Evolutionary conservation across 176 grass and related monocot genomes (phyloP).

Genomic region (Miscanthus lutarioriparius): DNA sequence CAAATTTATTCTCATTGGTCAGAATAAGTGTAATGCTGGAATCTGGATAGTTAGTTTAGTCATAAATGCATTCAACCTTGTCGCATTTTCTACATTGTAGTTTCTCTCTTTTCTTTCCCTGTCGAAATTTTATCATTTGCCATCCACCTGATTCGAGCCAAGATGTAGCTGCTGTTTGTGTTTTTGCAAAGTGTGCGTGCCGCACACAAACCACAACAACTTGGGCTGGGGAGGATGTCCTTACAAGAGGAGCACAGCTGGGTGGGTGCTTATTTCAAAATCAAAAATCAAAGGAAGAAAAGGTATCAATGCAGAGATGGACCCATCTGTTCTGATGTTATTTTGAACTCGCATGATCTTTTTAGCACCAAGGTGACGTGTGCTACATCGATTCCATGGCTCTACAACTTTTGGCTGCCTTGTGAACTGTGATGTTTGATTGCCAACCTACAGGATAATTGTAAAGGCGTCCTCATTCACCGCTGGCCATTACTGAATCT

Average conservation of each 20-base stretch:
- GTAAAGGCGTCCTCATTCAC: not conserved
- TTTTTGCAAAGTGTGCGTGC: no score
- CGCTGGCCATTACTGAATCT: not conserved
- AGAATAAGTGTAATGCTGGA: conserved; percentile 55
- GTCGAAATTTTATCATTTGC: conserved; percentile 13
- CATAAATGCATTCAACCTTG: conserved; percentile 27
- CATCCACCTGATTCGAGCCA: not conserved
- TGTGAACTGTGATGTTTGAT: not conserved
- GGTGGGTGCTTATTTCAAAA: not conserved
- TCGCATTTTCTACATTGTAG: conserved; percentile 2
- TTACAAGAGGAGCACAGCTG: not conserved
- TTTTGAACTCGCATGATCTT: not conserved
- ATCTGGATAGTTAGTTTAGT: conserved; percentile 40
- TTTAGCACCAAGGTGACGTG: not conserved
- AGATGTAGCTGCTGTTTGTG: not conserved
- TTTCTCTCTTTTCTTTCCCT: not conserved
- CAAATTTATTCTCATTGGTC: conserved; percentile 35
- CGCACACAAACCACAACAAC: no score
- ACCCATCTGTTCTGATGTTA: not conserved
- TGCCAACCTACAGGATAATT: not conserved
- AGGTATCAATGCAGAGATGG: not conserved
- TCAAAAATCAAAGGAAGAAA: not conserved
- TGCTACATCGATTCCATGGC: not conserved
- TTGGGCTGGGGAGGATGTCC: no score
- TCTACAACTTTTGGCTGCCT: not conserved